A percentile compares a stretch with the other conserved stretches of the same genome.
These are phyloP conservation scores for Podaxis pistillaris DNA, from an alignment of 768 basidiomycete genomes.

Conservation along the genomic window DNA sequence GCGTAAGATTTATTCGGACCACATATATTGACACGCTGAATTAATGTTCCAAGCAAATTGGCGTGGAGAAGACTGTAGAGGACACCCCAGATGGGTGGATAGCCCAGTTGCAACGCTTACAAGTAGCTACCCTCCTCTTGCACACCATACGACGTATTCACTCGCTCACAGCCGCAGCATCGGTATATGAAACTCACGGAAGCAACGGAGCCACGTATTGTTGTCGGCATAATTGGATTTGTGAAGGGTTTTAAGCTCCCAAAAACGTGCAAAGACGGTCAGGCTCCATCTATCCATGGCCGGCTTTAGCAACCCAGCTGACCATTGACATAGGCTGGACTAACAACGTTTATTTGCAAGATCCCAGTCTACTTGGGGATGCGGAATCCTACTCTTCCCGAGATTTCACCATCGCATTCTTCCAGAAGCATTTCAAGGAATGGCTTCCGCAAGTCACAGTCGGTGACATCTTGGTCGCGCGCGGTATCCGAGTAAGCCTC, in stretches of 20 bases:
- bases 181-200: neutral
- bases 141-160: neutral
- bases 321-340: neutral
- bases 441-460: conserved; percentile 4
- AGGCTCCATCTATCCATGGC: neutral
- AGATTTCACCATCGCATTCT: neutral
- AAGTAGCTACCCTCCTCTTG: neutral
- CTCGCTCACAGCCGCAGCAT: neutral
- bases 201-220: neutral
- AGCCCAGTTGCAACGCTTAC: neutral
- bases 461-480: conserved; percentile 7
- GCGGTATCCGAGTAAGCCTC: neutral
- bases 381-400: neutral
- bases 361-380: neutral
- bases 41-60: neutral
- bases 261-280: neutral
- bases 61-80: neutral
- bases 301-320: neutral
- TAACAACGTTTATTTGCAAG: conserved; percentile 1
- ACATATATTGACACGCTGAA: neutral
- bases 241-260: neutral
- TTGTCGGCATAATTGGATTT: conserved; percentile 2
- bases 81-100: conserved; percentile 6
- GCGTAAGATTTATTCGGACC: neutral
- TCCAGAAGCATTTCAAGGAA: conserved; percentile 5